phyloP scores from a whole-genome alignment of 306 rosid genomes.

The Herpetospermum pedunculosum region DNA sequence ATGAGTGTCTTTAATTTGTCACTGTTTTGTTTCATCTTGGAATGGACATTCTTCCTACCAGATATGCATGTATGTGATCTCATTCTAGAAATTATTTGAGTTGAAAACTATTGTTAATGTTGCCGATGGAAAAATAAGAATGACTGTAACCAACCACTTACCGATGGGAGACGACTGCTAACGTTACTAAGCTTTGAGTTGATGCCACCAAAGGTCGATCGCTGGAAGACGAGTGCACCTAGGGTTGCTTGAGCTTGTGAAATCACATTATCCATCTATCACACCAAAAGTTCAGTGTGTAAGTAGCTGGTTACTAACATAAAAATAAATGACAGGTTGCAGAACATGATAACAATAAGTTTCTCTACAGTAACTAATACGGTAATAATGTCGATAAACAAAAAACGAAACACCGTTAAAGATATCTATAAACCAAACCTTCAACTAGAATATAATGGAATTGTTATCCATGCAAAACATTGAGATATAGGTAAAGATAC shows the following conservation, averaged over 20 bases:
- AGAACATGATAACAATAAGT: neutral
- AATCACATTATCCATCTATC: conserved; percentile 75
- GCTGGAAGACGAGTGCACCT: conserved; percentile 78
- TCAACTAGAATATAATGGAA: neutral
- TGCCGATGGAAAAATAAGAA: neutral
- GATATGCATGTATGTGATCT: neutral
- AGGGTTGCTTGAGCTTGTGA: conserved; percentile 97
- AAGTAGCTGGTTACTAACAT: neutral
- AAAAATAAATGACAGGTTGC: neutral
- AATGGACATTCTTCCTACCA: neutral
- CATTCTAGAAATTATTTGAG: neutral
- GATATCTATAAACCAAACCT: neutral
- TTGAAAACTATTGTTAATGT: neutral
- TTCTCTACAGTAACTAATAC: neutral
- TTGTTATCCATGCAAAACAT: neutral
- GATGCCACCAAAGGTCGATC: conserved; percentile 90
- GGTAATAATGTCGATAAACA: neutral
- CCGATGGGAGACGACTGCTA: conserved; percentile 91
- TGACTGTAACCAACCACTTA: conserved; percentile 23
- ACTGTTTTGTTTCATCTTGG: neutral
- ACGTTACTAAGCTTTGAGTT: conserved; percentile 88
- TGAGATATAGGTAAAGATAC: conserved; percentile 25
- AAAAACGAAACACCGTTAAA: neutral
- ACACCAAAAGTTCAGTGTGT: neutral
- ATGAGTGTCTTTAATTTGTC: neutral